phyloP scores from a whole-genome alignment of 257 asterid genomes.

The Ophiorrhiza pumila region DNA sequence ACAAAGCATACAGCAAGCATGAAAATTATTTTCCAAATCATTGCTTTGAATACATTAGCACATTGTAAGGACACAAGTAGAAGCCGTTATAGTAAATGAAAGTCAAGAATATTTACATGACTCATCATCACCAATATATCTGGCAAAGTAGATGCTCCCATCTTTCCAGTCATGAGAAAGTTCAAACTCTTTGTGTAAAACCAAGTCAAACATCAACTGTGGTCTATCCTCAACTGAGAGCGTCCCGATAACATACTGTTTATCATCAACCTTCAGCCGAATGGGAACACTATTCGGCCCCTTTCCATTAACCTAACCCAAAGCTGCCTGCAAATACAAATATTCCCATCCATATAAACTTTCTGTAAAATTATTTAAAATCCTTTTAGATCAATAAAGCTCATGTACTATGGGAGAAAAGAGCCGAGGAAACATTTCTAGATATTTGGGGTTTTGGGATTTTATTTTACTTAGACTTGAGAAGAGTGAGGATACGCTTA shows the following conservation, averaged over 20 bases:
- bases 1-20: no score
- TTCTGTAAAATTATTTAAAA: background rate
- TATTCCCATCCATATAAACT: background rate
- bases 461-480: no score
- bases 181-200: constrained; percentile 63
- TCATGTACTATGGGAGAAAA: background rate
- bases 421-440: background rate
- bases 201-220: constrained; percentile 62
- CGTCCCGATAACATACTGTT: constrained; percentile 43
- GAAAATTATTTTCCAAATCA: background rate
- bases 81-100: background rate
- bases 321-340: constrained; percentile 42
- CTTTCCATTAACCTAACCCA: constrained; percentile 56
- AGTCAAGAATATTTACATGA: background rate
- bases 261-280: constrained; percentile 36
- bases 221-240: constrained; percentile 51
- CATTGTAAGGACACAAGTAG: no score
- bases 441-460: no score
- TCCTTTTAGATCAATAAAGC: no score
- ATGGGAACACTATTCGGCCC: constrained; percentile 40
- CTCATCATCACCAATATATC: constrained; percentile 45
- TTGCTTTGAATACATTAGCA: background rate
- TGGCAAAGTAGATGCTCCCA: constrained; percentile 59
- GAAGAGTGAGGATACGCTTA: no score
- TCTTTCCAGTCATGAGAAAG: constrained; percentile 72